phyloP scores from a whole-genome alignment of 2,329 filamentous ascomycete species.

The Exophiala lecanii-corni region DNA sequence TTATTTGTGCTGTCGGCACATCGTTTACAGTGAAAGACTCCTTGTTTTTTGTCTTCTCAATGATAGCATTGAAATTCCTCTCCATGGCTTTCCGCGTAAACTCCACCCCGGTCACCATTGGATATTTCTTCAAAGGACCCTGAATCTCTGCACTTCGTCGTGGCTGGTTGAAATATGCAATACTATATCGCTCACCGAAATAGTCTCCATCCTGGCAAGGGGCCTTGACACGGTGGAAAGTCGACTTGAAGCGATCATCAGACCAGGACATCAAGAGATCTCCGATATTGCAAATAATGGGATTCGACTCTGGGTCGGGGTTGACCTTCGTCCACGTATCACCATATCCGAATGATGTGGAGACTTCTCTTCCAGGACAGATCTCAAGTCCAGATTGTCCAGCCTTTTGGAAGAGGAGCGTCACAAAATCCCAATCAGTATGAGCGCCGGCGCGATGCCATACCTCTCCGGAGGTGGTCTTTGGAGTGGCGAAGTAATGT shows the following conservation, averaged over 20 bases:
- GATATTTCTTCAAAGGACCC: slow-evolving; percentile 59
- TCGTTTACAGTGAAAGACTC: no score
- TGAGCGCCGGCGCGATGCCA: slow-evolving; percentile 55
- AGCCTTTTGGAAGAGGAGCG: slow-evolving; percentile 57
- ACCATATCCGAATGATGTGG: slow-evolving; percentile 55
- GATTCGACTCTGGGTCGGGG: slow-evolving; percentile 44
- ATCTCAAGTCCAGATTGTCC: slow-evolving; percentile 53
- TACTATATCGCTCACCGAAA: slow-evolving; percentile 59
- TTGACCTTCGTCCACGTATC: slow-evolving; percentile 62
- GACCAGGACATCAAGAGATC: slow-evolving; percentile 52
- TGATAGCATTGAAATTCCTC: slow-evolving; percentile 50
- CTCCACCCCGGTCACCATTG: slow-evolving; percentile 55
- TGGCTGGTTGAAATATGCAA: slow-evolving; percentile 64
- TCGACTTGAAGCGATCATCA: slow-evolving; percentile 64
- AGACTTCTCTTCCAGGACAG: slow-evolving; percentile 48
- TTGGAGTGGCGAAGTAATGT: neutral
- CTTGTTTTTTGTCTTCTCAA: no score
- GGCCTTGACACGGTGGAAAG: slow-evolving; percentile 61
- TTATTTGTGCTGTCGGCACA: no score
- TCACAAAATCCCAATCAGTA: slow-evolving; percentile 60
- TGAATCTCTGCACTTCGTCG: slow-evolving; percentile 55
- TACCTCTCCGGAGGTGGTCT: slow-evolving; percentile 8
- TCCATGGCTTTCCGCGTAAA: slow-evolving; percentile 56
- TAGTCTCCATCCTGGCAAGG: slow-evolving; percentile 51
- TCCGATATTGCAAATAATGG: slow-evolving; percentile 61